phyloP scores from a whole-genome alignment of 2,329 filamentous ascomycete genomes.

The Fusarium ambrosium region DNA sequence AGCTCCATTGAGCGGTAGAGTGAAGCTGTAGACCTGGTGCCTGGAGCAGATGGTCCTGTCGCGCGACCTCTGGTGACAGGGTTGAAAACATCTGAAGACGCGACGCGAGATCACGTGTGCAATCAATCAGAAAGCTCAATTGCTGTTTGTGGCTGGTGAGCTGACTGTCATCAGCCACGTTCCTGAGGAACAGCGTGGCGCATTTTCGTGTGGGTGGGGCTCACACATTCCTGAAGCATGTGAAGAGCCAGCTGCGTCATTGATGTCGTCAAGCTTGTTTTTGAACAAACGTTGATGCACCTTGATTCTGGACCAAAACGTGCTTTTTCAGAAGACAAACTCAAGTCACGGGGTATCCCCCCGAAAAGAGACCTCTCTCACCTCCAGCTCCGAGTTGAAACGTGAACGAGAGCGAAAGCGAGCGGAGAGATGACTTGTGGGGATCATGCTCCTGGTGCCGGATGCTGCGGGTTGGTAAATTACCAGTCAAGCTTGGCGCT shows the following conservation, averaged over 20 bases:
- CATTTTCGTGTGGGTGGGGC: slow-evolving; percentile 25
- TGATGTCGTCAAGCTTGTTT: slow-evolving; percentile 20
- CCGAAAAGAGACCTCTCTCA: neutral
- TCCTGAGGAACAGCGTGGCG: slow-evolving; percentile 7
- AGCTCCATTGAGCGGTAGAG: slow-evolving; percentile 44
- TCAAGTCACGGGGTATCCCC: neutral
- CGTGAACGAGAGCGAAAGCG: slow-evolving; percentile 10
- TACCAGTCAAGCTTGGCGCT: slow-evolving; percentile 37
- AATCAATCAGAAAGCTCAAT: neutral
- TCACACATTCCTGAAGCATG: slow-evolving; percentile 37
- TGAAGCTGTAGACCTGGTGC: slow-evolving; percentile 8
- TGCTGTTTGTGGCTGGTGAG: slow-evolving; percentile 25
- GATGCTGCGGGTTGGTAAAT: slow-evolving; percentile 34
- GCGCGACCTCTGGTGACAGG: slow-evolving; percentile 20
- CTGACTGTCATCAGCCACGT: neutral
- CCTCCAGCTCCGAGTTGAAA: neutral
- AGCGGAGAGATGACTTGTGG: slow-evolving; percentile 26
- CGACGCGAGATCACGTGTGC: slow-evolving; percentile 50
- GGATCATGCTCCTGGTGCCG: slow-evolving; percentile 24
- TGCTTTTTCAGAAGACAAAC: neutral
- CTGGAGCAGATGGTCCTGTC: slow-evolving; percentile 11
- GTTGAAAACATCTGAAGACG: slow-evolving; percentile 28
- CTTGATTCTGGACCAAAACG: neutral
- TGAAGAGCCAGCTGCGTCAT: slow-evolving; percentile 45
- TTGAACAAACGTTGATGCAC: slow-evolving; percentile 4